Evolutionary conservation across 2,329 filamentous ascomycete genomes (phyloP).

Genomic region (Nigrospora sphaerica): DNA sequence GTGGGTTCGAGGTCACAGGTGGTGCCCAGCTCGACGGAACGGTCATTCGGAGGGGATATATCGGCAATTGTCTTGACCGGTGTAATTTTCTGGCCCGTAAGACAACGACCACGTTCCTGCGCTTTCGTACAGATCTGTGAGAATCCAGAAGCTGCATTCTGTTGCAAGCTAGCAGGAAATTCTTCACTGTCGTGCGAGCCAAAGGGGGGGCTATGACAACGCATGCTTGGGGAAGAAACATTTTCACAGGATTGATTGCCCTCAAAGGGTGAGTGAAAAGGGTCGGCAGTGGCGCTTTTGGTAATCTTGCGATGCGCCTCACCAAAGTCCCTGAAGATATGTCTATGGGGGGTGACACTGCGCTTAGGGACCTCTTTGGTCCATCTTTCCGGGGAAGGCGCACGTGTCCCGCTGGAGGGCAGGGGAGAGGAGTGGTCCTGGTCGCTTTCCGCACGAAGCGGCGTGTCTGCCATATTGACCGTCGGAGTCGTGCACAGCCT

Average conservation of each 20-base stretch:
- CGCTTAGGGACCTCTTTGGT: constrained; percentile 2
- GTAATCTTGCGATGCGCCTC: constrained; percentile 33
- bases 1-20: not conserved
- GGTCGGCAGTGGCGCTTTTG: constrained; percentile 5
- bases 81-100: not conserved
- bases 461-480: too few relatives aligned
- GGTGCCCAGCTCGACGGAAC: not conserved
- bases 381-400: too few relatives aligned
- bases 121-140: not conserved
- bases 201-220: not conserved
- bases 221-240: constrained; percentile 1
- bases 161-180: not conserved
- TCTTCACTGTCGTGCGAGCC: not conserved
- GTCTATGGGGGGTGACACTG: constrained; percentile 21
- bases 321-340: constrained; percentile 26
- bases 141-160: not conserved
- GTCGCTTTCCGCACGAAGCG: too few relatives aligned
- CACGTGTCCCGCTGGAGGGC: too few relatives aligned
- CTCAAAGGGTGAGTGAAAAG: constrained; percentile 3
- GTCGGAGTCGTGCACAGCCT: too few relatives aligned
- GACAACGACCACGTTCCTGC: not conserved
- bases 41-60: not conserved
- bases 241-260: constrained; percentile 3
- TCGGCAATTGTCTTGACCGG: not conserved
- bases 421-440: too few relatives aligned